phyloP scores from a whole-genome alignment of 345 rosid species.

The Cardiospermum halicacabum region DNA sequence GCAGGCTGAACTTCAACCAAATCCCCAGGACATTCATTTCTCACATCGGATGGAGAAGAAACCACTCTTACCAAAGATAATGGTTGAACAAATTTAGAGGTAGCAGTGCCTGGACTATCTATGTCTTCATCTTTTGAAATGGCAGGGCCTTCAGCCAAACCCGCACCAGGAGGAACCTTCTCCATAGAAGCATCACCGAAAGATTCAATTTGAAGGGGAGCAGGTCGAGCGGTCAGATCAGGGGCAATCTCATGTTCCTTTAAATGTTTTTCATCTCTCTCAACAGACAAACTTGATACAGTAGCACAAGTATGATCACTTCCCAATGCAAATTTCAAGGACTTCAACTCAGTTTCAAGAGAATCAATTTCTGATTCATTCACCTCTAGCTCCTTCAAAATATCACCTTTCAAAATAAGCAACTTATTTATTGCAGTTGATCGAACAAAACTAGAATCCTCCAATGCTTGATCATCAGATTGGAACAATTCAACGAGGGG shows the following conservation, averaged over 20 bases:
- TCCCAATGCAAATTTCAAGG: conserved; percentile 39
- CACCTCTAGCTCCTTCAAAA: conserved; percentile 63
- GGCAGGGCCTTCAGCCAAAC: conserved; percentile 29
- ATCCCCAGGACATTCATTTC: conserved; percentile 26
- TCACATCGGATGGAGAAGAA: conserved; percentile 29
- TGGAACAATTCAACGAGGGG: conserved; percentile 60
- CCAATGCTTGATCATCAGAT: conserved; percentile 44
- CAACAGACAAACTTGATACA: conserved; percentile 29
- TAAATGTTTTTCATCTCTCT: conserved; percentile 21
- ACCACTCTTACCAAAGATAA: conserved; percentile 18
- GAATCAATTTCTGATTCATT: conserved; percentile 87
- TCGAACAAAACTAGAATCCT: conserved; percentile 55
- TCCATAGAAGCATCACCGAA: conserved; percentile 32
- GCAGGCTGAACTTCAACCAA: conserved; percentile 18
- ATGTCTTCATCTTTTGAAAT: conserved; percentile 44
- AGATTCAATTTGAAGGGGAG: conserved; percentile 40
- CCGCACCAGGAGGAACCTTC: conserved; percentile 28
- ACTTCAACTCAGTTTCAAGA: conserved; percentile 70
- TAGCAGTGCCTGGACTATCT: conserved; percentile 70
- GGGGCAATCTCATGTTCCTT: conserved; percentile 29
- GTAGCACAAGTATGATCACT: conserved; percentile 23
- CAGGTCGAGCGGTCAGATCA: conserved; percentile 28
- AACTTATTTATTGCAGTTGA: conserved; percentile 57
- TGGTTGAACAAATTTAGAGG: conserved; percentile 50
- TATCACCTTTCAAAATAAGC: conserved; percentile 55